Percentiles rank a stretch among this genome's conserved stretches.
phyloP scores from a whole-genome alignment of 495 filamentous ascomycete genomes.

The Penicillium egyptiacum region DNA sequence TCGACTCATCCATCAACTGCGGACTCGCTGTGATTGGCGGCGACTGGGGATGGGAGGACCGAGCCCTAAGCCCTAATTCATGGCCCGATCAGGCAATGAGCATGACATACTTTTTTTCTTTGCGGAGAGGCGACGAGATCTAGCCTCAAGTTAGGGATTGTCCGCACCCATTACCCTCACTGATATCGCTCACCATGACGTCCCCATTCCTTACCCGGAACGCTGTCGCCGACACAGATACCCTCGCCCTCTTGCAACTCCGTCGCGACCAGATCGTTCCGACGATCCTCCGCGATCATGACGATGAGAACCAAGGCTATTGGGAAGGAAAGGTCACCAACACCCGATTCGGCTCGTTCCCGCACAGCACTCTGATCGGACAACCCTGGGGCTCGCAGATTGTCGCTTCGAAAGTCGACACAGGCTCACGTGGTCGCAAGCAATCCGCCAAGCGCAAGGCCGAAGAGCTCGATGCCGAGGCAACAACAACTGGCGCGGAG shows the following conservation, averaged over 20 bases:
- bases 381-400: conserved; percentile 91
- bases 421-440: conserved; percentile 72
- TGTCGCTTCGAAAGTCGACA: conserved; percentile 83
- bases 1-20: conserved; percentile 17
- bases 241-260: conserved; percentile 77
- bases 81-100: conserved; percentile 21
- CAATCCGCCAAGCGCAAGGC: conserved; percentile 52
- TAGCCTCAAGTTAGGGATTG: conserved; percentile 6
- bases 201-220: conserved; percentile 76
- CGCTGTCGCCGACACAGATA: conserved; percentile 50
- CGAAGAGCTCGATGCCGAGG: conserved; percentile 40
- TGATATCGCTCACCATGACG: conserved; percentile 28
- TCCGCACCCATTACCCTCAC: not conserved
- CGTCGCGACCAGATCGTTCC: conserved; percentile 79
- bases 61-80: conserved; percentile 41
- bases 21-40: conserved; percentile 21
- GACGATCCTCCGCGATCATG: conserved; percentile 61
- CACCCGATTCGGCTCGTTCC: conserved; percentile 93
- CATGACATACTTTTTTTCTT: conserved; percentile 26
- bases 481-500: conserved; percentile 26
- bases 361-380: conserved; percentile 78
- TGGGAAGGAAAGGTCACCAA: conserved; percentile 82
- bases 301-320: conserved; percentile 66
- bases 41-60: conserved; percentile 8
- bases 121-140: conserved; percentile 13